Base-by-base conservation (phyloP, 495 filamentous ascomycete genomes). In the Xylaria telfairii region DNA sequence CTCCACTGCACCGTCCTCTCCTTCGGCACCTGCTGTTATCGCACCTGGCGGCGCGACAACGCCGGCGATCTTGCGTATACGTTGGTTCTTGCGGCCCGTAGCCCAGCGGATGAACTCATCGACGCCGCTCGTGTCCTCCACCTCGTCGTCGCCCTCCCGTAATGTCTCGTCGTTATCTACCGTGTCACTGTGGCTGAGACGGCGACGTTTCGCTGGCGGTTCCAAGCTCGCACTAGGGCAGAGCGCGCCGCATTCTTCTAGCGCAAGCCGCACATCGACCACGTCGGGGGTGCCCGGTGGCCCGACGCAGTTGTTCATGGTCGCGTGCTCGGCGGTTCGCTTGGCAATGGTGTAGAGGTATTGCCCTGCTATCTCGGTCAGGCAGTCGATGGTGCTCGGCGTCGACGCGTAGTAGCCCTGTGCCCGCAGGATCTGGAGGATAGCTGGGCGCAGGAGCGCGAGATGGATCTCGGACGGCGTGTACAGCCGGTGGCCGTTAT, bases 351-450 rank as follows among this genome's bases (percentile, higher is more conserved):
- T 81, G 69, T 88, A 81, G 39, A 97, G 78, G 80, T 97, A 94
- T 70, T 90, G 89, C 3, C 87, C 89, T 0, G 92, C 87, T 9
- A 97, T 81, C 74, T 96, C 92, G 24, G 91, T 88, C 12, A 97
- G 73, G 17, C 92, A 87, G 80, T 97, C 94, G 19, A 96, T 81
- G 21, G 94, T 93, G 0, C 90, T 90, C 5, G 91, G 89, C 34
- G 87, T 87, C 3, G 92, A 91, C 8, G 88, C 81, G 74, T 95
- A 91, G 80, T 94, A 97, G 81, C 94, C 94, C 41, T 92, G 87
- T 39, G 93, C 93, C 74, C 94, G 92, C 41, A 97, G 88, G 76
- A 96, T 94, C 72, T 96, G 92, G 67, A 97, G 88, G 67, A 96
- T 87, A 39, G 89, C 88, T 2, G 94, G 94, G 28, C 92, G 91